Conservation (phyloP, 2,329 filamentous ascomycete species). For the Cladosporium velox region DNA sequence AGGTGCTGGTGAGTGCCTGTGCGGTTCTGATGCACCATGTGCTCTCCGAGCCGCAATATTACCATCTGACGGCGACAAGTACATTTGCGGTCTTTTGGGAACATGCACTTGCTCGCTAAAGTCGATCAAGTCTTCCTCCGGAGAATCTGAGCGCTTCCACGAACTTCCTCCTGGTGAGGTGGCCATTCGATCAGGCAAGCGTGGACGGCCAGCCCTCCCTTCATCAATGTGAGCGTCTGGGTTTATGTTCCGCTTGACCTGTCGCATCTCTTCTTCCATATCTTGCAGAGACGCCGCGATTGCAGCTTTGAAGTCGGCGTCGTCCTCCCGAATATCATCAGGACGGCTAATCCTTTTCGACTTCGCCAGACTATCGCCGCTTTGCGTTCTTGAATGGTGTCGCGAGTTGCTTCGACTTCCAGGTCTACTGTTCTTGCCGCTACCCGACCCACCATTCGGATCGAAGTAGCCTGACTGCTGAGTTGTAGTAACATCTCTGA, state of each 20-base stretch:
- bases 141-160: slow-evolving; percentile 23
- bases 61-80: slow-evolving; percentile 20
- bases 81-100: slow-evolving; percentile 34
- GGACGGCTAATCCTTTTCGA: slow-evolving; percentile 38
- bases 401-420: slow-evolving; percentile 34
- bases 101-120: slow-evolving; percentile 41
- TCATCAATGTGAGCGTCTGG: slow-evolving; percentile 36
- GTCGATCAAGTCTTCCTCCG: slow-evolving; percentile 49
- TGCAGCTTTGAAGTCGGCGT: slow-evolving; percentile 50
- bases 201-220: slow-evolving; percentile 10
- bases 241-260: slow-evolving; percentile 39
- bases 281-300: slow-evolving; percentile 51
- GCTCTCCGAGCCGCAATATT: slow-evolving; percentile 10
- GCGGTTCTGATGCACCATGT: slow-evolving; percentile 28
- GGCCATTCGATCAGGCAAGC: slow-evolving; percentile 7
- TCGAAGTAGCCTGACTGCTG: slow-evolving; percentile 74
- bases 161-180: slow-evolving; percentile 13
- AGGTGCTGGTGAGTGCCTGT: slow-evolving; percentile 36
- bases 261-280: slow-evolving; percentile 43
- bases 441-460: slow-evolving; percentile 41
- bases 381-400: slow-evolving; percentile 35
- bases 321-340: slow-evolving; percentile 45
- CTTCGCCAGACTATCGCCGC: slow-evolving; percentile 34
- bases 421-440: slow-evolving; percentile 36
- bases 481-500: slow-evolving; percentile 88